Base-by-base conservation (phyloP, 495 filamentous ascomycete genomes). In the Penicillium argentinense region DNA sequence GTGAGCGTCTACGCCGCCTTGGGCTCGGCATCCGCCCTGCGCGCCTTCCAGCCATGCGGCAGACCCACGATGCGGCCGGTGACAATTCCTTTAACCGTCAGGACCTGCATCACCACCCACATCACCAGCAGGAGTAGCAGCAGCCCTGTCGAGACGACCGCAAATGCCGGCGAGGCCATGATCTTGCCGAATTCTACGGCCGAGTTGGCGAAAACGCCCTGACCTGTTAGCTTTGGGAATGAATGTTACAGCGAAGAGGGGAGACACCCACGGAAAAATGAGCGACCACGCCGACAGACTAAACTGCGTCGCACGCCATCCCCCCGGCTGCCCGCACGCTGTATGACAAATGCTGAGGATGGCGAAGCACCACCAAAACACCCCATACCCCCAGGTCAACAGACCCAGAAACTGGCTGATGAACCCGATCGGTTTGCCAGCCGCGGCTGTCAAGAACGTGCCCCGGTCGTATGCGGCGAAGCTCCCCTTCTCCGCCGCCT, bases 341-440 rank as follows among this genome's bases (percentile, higher is more conserved):
- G 61, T 63, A 56, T 67, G 56, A 7, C 43, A 34, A n/a, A 68
- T 68, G 26, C 61, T 60, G 14, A 61, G 22, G 1, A 62, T 53
- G 4, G 63, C 67, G 43, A 68, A 64, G 9, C 43, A 49, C 57
- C 63, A 68, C 61, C 65, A 68, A 23, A 71, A 67, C 2, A 62
- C 50, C 0, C 50, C 58, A 45, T 62, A 64, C 1, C 65, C 63
- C 65, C 63, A 67, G 9, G 49, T 37, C 11, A 68, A 30, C 16
- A 68, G 41, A 0, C 54, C 60, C 1, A 55, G 22, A 18, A 64
- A 54, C 32, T 59, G 47, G 11, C 63, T 66, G 1, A 24, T 27
- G 12, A 43, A 56, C 1, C 42, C 54, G 21, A 63, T 49, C 0
- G 56, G 37, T 1, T 12, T 17, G 1, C 63, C 61, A 4, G 60